Percentiles rank a stretch among this genome's conserved stretches.
phyloP scores from a whole-genome alignment of 495 filamentous ascomycete species.

The Lasiosphaeria hispida region DNA sequence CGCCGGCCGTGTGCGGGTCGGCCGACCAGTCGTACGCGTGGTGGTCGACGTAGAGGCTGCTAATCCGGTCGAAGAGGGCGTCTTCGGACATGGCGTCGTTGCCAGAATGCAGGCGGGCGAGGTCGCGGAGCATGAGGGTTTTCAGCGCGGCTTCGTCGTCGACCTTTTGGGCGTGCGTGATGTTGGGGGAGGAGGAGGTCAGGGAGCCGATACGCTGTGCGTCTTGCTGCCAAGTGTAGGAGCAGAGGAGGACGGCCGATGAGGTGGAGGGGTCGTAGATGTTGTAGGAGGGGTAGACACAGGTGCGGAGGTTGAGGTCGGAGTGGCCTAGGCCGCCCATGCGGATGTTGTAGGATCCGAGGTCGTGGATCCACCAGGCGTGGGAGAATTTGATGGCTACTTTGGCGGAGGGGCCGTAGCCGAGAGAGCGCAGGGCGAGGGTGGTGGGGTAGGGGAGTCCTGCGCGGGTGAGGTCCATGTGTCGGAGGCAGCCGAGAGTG shows the following conservation, averaged over 20 bases:
- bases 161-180: too few relatives aligned
- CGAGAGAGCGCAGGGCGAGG: conserved; percentile 27
- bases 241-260: conserved; percentile 39
- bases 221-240: conserved; percentile 46
- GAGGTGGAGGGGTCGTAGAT: conserved; percentile 21
- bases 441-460: conserved; percentile 9
- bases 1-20: conserved; percentile 36
- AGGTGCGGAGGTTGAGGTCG: conserved; percentile 36
- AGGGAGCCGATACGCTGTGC: conserved; percentile 37
- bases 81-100: conserved; percentile 10
- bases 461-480: conserved; percentile 26
- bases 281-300: conserved; percentile 48
- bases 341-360: not conserved
- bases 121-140: conserved; percentile 12
- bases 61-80: conserved; percentile 10
- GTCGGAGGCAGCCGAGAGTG: conserved; percentile 27
- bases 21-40: conserved; percentile 35
- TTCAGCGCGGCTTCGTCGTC: conserved; percentile 14
- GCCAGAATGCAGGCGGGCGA: conserved; percentile 15
- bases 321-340: conserved; percentile 36
- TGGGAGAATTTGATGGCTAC: conserved; percentile 33
- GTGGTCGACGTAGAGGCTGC: conserved; percentile 25
- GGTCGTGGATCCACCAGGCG: conserved; percentile 29
- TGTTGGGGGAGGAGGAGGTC: too few relatives aligned
- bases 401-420: conserved; percentile 33